Conservation (phyloP, 2,329 filamentous ascomycete genomes). For the Sclerotinia spermophila region DNA sequence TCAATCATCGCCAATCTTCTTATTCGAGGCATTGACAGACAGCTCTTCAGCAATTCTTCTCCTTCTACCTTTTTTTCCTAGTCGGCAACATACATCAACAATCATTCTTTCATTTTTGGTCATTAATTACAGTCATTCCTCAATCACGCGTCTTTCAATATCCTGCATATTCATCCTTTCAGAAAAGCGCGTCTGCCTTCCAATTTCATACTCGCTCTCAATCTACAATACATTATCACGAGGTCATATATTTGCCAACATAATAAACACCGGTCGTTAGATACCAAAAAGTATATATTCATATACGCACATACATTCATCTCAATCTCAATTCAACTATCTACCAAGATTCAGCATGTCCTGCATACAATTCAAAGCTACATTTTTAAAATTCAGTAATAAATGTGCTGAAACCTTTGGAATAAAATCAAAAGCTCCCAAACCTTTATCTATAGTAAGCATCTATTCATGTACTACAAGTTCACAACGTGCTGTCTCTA, state of each 20-base stretch:
- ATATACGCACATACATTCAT: constrained; percentile 12
- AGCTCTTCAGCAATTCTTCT: constrained; percentile 23
- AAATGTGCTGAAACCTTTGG: constrained; percentile 25
- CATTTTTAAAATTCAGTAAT: constrained; percentile 20
- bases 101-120: background rate
- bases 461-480: background rate
- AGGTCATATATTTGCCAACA: background rate
- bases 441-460: constrained; percentile 25
- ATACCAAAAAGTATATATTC: constrained; percentile 3
- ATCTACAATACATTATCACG: background rate
- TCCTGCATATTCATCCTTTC: constrained; percentile 11
- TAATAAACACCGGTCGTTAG: background rate
- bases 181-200: constrained; percentile 15
- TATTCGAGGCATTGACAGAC: constrained; percentile 11
- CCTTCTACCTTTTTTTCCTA: constrained; percentile 18
- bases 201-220: background rate
- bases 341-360: constrained; percentile 21
- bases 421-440: constrained; percentile 23
- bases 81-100: background rate
- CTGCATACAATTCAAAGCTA: constrained; percentile 21
- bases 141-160: constrained; percentile 22
- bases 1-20: constrained; percentile 9
- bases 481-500: constrained; percentile 23
- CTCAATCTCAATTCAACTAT: background rate
- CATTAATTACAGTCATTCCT: constrained; percentile 19